phyloP scores from a whole-genome alignment of 2,329 filamentous ascomycete species.

The Epicoccum sorghinum region DNA sequence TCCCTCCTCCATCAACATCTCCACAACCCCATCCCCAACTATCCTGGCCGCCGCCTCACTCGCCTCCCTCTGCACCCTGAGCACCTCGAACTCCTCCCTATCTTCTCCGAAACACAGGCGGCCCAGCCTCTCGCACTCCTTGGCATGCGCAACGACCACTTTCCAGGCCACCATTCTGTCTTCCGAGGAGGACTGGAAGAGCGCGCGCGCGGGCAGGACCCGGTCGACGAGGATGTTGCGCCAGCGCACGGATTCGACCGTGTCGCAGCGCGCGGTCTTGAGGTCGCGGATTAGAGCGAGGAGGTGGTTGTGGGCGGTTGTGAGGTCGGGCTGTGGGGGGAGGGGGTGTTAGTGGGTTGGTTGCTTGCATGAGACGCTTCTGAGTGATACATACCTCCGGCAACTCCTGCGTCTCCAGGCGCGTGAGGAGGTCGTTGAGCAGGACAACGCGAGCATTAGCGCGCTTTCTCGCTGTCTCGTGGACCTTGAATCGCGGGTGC shows the following conservation, averaged over 20 bases:
- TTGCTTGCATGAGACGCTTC: too few species aligned
- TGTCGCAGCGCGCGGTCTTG: constrained; percentile 4
- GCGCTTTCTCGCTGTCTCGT: constrained; percentile 10
- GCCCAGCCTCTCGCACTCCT: constrained; percentile 3
- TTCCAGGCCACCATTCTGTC: not conserved
- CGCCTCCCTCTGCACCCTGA: constrained; percentile 4
- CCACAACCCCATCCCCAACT: not conserved
- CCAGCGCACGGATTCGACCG: constrained; percentile 18
- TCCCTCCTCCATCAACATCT: not conserved
- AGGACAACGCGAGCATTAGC: constrained; percentile 5
- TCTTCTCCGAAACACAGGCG: constrained; percentile 12
- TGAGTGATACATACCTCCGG: not conserved
- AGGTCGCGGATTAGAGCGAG: constrained; percentile 13
- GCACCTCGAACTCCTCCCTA: constrained; percentile 3
- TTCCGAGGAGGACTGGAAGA: not conserved
- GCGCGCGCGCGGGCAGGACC: constrained; percentile 11
- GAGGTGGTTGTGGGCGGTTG: not conserved
- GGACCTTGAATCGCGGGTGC: constrained; percentile 1
- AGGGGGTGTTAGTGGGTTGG: not conserved
- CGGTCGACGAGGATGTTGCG: constrained; percentile 18
- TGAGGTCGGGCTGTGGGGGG: not conserved
- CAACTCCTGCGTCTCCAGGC: not conserved
- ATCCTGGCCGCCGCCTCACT: not conserved
- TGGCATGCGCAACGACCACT: not conserved
- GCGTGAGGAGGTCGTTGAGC: constrained; percentile 1